Base-by-base conservation (phyloP, 768 basidiomycete species). In the Tulasnella sp. region DNA sequence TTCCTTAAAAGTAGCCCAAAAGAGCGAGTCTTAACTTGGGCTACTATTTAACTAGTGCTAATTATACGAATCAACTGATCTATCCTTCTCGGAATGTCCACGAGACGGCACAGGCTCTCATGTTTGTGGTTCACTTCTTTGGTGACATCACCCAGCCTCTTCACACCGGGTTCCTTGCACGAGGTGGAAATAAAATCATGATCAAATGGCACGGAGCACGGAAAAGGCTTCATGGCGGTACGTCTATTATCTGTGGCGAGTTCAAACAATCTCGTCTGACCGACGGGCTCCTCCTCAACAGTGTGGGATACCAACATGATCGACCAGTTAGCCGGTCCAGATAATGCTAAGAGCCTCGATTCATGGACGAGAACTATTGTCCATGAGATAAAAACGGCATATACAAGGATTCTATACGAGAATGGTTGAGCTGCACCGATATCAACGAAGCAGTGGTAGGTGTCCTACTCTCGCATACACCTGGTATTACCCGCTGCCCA, bases 301-400 rank as follows among this genome's bases (percentile, higher is more conserved):
- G 80, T 81, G 21, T 81, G 80, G 80, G 77, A 81, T 58, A 79
- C 71, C 71, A 52, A n/a, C 27, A 81, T 81, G 31, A 44, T 79
- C 73, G 38, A 46, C 39, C 24, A 72, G n/a, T 46, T 71, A 31
- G 71, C 58, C 5, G 77, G 77, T 3, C 19, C 62, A 7, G 68
- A 77, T 44, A 39, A 68, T 21, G 46, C n/a, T 12, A 34, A 1
- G 6, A 62, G 73, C 52, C 39, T 81, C 56, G 34, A 79, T 16
- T 42, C 19, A 9, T 80, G 73, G 44, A 78, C 79, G 52, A 40
- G 71, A 21, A 19, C n/a, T 7, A 58, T 81, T 38, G 75, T 80
- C 68, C 16, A 31, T 14, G 68, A 68, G 21, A 79, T 79, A 80
- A 77, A 39, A 62, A 68, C 34, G 81, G 81, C 6, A 48, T 38